A percentile compares a stretch with the other conserved stretches of the same genome.
phyloP scores from a whole-genome alignment of 192 early-diverging fungal species.

The Backusella morwellensis region DNA sequence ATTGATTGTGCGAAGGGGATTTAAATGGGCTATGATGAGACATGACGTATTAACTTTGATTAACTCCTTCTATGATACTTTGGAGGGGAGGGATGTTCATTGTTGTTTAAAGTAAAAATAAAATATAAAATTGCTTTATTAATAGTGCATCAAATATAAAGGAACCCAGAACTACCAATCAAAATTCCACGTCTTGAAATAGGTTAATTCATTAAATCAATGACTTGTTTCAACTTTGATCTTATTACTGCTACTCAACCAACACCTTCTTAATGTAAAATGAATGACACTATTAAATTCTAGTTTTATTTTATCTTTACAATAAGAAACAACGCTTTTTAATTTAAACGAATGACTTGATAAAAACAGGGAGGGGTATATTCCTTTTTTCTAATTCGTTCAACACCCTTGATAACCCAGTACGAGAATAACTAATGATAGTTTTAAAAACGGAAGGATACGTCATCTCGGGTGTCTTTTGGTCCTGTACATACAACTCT shows the following conservation, averaged over 20 bases:
- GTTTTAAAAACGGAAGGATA: background rate
- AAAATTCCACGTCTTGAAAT: no score
- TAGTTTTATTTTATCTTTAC: background rate
- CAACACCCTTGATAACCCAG: background rate
- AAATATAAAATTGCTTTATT: no score
- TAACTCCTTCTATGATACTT: no score
- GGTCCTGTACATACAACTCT: slow-evolving; percentile 57
- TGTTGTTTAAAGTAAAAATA: no score
- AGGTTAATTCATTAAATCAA: no score
- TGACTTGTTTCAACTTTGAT: background rate
- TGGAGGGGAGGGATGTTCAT: no score
- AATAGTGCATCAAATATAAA: no score
- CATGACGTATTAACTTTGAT: no score
- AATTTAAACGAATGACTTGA: background rate
- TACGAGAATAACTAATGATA: background rate
- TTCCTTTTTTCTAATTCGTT: background rate
- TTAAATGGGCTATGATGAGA: no score
- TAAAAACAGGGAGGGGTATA: slow-evolving; percentile 12
- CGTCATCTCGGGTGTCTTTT: background rate
- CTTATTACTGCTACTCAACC: background rate
- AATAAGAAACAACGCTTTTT: background rate
- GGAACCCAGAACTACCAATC: no score
- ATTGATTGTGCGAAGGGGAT: no score
- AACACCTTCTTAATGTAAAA: background rate
- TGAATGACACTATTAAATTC: background rate